Evolutionary conservation across 306 rosid species (phyloP).

Genomic region (Spatholobus suberectus): DNA sequence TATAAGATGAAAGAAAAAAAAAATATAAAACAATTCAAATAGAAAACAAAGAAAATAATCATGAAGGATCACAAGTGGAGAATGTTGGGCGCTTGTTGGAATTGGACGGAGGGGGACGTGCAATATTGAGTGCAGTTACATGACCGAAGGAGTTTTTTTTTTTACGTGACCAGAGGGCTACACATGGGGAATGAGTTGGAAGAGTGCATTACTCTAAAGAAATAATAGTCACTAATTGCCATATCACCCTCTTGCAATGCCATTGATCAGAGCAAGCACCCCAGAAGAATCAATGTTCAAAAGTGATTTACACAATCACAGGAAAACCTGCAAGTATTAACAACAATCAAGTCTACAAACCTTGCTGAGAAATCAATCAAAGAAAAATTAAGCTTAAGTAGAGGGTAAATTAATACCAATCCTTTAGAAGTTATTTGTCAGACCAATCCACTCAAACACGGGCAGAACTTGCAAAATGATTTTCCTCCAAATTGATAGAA

Average conservation of each 20-base stretch:
- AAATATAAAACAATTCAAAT: too few species aligned
- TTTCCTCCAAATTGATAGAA: neutral
- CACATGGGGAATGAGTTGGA: too few species aligned
- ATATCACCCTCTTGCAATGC: conserved; percentile 34
- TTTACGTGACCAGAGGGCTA: too few species aligned
- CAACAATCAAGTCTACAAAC: conserved; percentile 17
- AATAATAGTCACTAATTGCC: too few species aligned
- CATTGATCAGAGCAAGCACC: conserved; percentile 50
- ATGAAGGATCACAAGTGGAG: too few species aligned
- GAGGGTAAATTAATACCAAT: neutral
- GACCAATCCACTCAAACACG: conserved; percentile 1
- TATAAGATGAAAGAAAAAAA: too few species aligned
- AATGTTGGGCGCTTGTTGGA: too few species aligned
- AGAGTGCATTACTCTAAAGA: too few species aligned
- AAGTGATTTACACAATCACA: conserved; percentile 53
- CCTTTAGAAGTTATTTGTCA: neutral
- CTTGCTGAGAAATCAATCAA: conserved; percentile 11
- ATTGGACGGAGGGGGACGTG: too few species aligned
- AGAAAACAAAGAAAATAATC: too few species aligned
- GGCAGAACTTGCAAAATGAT: conserved; percentile 15
- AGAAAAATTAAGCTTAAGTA: conserved; percentile 15
- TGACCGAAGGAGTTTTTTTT: too few species aligned
- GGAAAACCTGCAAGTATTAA: conserved; percentile 55
- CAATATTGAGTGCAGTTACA: too few species aligned
- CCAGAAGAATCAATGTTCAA: conserved; percentile 60